Evolutionary conservation across 257 asterid genomes (phyloP), one percentile per base, ranked within the genome.

Genomic region (Solanum commersonii): DNA sequence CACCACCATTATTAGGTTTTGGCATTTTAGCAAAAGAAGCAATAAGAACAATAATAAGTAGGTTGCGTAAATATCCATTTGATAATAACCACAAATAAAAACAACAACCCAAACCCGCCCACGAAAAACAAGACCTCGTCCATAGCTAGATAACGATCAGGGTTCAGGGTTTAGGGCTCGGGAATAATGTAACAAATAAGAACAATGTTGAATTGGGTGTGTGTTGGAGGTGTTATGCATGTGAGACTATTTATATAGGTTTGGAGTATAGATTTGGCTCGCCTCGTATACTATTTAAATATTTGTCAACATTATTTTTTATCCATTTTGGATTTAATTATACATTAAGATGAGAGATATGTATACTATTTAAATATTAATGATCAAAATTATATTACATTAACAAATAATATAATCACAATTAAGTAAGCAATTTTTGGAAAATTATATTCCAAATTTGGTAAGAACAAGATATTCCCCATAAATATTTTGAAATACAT

Each of bases 401-500:
- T 52, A 52, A 52, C 1, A 52, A 52, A 52, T 52, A 52, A 0
- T 16, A 52, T 52, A 52, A 52, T 23, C 63, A 52, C 7, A 52
- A 52, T 52, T 52, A 52, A 52, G 23, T 16, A 1, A 14, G 5
- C 1, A 52, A 15, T 2, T 2, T 5, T 49, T 15, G 63, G 10
- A 52, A 52, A 52, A 52, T 0, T 52, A 52, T 16, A 0, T 0
- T 52, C 9, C 65, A 56, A 56, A 1, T 18, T 56, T 1, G 65
- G 10, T 1, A 56, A 56, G 65, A 56, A 18, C n/a, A 56, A 56
- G 65, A 18, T 56, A 56, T 56, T 56, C n/a, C 11, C n/a, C n/a
- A 18, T 10, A 56, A 56, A 2, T 0, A 0, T 18, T 18, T 18
- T 1, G n/a, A 56, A 18, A 0, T 18, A 18, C 10, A 56, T 56